phyloP scores from a whole-genome alignment of 208 protist genomes.

The Leishmania gerbilli region DNA sequence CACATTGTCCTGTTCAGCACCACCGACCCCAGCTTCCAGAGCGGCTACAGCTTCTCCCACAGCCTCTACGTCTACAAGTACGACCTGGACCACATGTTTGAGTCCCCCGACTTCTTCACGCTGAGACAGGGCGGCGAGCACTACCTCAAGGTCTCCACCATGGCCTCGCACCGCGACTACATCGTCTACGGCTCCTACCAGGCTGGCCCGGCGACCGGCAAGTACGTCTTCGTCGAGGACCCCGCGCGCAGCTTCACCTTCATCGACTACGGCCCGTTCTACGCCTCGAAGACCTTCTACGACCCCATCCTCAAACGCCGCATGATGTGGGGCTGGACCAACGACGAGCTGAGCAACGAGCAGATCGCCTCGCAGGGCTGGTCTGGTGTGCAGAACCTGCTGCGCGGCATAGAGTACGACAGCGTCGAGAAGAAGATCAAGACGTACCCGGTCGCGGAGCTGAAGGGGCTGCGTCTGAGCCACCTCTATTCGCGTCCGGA shows the following conservation, averaged over 20 bases:
- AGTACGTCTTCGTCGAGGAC: conserved; percentile 45
- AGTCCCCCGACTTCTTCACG: conserved; percentile 60
- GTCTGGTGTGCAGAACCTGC: conserved; percentile 55
- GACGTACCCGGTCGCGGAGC: conserved; percentile 37
- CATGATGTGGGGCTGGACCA: conserved; percentile 50
- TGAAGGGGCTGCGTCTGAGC: conserved; percentile 33
- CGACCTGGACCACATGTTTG: conserved; percentile 41
- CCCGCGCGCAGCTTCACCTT: conserved; percentile 38
- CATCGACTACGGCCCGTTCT: conserved; percentile 50
- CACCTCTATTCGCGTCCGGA: conserved; percentile 9
- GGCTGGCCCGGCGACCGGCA: conserved; percentile 3
- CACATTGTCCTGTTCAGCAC: conserved; percentile 51
- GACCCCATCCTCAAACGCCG: conserved; percentile 54
- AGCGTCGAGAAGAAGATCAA: conserved; percentile 38
- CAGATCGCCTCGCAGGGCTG: conserved; percentile 42
- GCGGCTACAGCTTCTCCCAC: conserved; percentile 52
- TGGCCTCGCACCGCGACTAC: conserved; percentile 45
- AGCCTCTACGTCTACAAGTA: conserved; percentile 42
- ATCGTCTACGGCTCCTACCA: conserved; percentile 44
- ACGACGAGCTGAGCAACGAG: conserved; percentile 42
- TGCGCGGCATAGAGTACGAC: conserved; percentile 51
- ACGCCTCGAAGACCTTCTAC: conserved; percentile 51
- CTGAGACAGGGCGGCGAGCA: conserved; percentile 27
- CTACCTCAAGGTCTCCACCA: conserved; percentile 55
- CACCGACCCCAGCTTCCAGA: conserved; percentile 42